phyloP scores from a whole-genome alignment of 1,284 basidiomycete species.

The Dichomitus squalens region DNA sequence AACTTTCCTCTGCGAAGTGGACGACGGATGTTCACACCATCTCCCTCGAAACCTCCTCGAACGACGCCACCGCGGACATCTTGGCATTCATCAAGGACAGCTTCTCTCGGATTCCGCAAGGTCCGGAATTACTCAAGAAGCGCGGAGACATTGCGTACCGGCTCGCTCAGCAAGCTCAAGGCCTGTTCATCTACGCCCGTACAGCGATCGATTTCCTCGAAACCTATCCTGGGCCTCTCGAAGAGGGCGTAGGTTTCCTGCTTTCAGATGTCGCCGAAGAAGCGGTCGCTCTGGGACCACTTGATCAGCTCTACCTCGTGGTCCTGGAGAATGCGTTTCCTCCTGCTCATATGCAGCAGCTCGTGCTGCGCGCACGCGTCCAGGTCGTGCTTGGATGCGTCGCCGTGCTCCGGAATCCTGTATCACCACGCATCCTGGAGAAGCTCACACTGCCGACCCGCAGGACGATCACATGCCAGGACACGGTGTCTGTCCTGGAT shows the following conservation, averaged over 20 bases:
- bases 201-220: conserved; percentile 9
- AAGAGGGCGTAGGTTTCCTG: conserved; percentile 2
- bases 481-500: neutral
- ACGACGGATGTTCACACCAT: neutral
- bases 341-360: neutral
- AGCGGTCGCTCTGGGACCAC: neutral
- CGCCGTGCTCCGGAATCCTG: neutral
- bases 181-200: conserved; percentile 15
- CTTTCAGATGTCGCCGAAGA: neutral
- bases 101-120: conserved; percentile 1
- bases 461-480: neutral
- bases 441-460: neutral
- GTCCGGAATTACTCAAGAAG: neutral
- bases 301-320: conserved; percentile 7
- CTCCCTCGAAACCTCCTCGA: neutral
- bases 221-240: conserved; percentile 1
- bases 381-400: neutral
- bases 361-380: neutral
- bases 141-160: conserved; percentile 1
- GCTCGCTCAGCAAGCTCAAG: conserved; percentile 7
- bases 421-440: neutral
- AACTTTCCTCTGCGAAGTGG: neutral
- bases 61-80: conserved; percentile 9
- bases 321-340: neutral
- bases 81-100: neutral